Evolutionary conservation across 305 asterid species (phyloP).

Genomic region (Solanum hybrid): DNA sequence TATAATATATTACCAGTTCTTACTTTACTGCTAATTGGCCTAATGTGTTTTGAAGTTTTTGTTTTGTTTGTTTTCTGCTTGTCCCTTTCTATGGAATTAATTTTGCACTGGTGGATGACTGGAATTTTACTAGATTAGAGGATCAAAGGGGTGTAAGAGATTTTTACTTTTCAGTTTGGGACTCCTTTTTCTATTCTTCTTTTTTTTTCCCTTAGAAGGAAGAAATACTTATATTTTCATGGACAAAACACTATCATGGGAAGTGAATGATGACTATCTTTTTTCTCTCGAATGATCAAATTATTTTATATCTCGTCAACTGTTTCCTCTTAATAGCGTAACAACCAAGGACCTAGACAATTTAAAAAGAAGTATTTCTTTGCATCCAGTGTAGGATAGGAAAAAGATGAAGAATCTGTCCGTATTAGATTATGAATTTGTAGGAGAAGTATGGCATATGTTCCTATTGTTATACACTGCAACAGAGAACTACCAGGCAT

Average conservation of each 20-base stretch:
- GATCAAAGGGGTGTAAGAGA: neutral
- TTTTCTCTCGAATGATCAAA: neutral
- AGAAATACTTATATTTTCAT: neutral
- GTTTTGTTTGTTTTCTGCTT: neutral
- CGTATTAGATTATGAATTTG: neutral
- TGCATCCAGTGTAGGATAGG: neutral
- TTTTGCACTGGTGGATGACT: neutral
- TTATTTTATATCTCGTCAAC: neutral
- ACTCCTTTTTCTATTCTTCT: neutral
- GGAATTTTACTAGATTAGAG: neutral
- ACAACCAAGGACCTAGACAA: neutral
- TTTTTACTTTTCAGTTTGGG: neutral
- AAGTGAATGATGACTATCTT: neutral
- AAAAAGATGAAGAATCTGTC: neutral
- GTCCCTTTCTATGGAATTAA: neutral
- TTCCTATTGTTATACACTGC: neutral
- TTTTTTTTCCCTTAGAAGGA: slow-evolving; percentile 5
- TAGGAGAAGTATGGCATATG: neutral
- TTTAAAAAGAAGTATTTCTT: neutral
- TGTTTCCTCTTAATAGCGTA: neutral
- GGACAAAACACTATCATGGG: neutral
- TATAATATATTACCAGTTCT: neutral
- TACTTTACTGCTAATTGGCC: neutral
- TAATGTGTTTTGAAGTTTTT: neutral
- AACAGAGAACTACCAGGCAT: neutral